A percentile compares a stretch with the other conserved stretches of the same genome.
phyloP scores from a whole-genome alignment of 768 basidiomycete species.

The Agrocybe praecox region DNA sequence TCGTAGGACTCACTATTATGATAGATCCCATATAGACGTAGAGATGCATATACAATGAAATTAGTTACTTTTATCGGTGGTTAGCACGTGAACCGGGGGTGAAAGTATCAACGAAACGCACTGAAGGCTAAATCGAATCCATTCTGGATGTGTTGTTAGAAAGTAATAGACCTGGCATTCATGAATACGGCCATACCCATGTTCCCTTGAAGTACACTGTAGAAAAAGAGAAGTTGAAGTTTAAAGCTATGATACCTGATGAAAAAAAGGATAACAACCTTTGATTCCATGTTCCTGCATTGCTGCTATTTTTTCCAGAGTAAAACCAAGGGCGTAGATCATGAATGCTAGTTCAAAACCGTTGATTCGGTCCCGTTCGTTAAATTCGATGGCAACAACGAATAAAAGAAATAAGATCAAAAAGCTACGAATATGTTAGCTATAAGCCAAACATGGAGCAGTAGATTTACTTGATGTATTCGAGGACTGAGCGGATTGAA shows the following conservation, averaged over 20 bases:
- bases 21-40: conserved; percentile 80
- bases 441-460: background rate
- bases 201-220: conserved; percentile 84
- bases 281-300: conserved; percentile 95
- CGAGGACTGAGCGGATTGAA: conserved; percentile 85
- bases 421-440: conserved; percentile 54
- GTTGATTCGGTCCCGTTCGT: conserved; percentile 64
- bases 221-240: background rate
- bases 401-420: conserved; percentile 79
- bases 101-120: background rate
- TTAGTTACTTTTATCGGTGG: conserved; percentile 60
- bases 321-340: conserved; percentile 78
- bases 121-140: conserved; percentile 90
- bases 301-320: conserved; percentile 89
- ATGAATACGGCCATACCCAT: conserved; percentile 53
- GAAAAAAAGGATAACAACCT: conserved; percentile 44
- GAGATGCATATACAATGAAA: conserved; percentile 73
- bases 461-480: conserved; percentile 74
- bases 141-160: conserved; percentile 50
- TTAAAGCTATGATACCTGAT: background rate
- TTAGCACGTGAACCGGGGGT: background rate
- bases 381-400: conserved; percentile 77
- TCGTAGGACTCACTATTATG: conserved; percentile 51
- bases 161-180: conserved; percentile 5
- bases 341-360: conserved; percentile 74